These are phyloP conservation scores for Camellia japonica DNA, from an alignment of 148 eudicot genomes.

Conservation along the genomic window DNA sequence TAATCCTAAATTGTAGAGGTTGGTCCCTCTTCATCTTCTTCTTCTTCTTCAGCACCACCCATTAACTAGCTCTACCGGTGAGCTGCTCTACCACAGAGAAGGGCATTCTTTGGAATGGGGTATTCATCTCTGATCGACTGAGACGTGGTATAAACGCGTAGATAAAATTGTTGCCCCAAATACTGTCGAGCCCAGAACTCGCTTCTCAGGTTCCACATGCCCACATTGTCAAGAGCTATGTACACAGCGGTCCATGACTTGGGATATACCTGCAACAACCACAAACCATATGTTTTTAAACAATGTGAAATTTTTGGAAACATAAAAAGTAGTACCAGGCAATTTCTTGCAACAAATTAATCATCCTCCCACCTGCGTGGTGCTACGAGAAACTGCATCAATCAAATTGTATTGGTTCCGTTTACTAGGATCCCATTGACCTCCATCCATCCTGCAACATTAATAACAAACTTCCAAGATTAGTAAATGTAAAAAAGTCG, in stretches of 20 bases:
- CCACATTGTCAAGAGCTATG: conserved; percentile 40
- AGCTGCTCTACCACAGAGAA: conserved; percentile 48
- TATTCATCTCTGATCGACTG: conserved; percentile 37
- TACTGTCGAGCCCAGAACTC: conserved; percentile 46
- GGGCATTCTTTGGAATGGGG: conserved; percentile 39
- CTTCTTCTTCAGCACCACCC: not conserved
- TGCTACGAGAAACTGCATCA: conserved; percentile 72
- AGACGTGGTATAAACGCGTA: conserved; percentile 43
- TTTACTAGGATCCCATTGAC: conserved; percentile 50
- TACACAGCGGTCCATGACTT: conserved; percentile 54
- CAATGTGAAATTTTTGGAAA: not conserved
- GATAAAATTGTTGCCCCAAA: conserved; percentile 44
- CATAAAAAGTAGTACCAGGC: no score
- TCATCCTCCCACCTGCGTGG: conserved; percentile 58
- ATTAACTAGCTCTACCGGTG: no score
- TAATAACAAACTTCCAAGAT: not conserved
- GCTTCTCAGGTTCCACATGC: conserved; percentile 43
- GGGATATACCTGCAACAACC: conserved; percentile 51
- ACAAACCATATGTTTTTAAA: not conserved
- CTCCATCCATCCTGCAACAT: conserved; percentile 67
- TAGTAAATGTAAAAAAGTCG: not conserved
- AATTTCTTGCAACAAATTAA: not conserved
- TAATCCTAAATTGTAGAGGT: not conserved
- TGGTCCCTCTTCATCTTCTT: no score
- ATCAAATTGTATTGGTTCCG: conserved; percentile 59